These are phyloP conservation scores for Zygosaccharomyces sapae DNA, from an alignment of 1,139 yeast species.

Conservation along the genomic window DNA sequence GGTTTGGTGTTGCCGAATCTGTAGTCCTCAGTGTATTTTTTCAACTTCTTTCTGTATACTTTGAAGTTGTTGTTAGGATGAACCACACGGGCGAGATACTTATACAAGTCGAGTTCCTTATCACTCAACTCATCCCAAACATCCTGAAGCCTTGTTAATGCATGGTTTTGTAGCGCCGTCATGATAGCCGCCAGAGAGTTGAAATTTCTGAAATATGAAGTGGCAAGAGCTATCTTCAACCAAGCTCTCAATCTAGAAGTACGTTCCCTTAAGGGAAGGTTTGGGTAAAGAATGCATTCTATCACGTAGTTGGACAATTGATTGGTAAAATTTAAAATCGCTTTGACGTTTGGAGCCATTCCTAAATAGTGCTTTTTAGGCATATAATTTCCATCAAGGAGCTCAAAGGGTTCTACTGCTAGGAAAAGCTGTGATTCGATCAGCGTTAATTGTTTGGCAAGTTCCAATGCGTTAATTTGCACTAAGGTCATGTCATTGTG, in stretches of 20 bases:
- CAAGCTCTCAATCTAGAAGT: constrained; percentile 62
- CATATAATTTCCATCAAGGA: constrained; percentile 68
- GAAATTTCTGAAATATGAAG: constrained; percentile 73
- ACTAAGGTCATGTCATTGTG: constrained; percentile 45
- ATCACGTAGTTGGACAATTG: constrained; percentile 76
- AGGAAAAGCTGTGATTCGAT: constrained; percentile 73
- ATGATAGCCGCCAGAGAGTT: constrained; percentile 84
- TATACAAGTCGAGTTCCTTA: constrained; percentile 62
- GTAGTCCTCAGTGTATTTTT: constrained; percentile 45
- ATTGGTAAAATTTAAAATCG: constrained; percentile 70
- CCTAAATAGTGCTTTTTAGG: constrained; percentile 58
- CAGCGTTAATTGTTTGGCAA: constrained; percentile 80
- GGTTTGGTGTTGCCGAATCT: constrained; percentile 28
- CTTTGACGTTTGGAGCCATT: constrained; percentile 68
- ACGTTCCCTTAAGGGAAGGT: constrained; percentile 38
- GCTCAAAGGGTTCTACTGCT: constrained; percentile 63
- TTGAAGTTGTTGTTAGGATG: constrained; percentile 82
- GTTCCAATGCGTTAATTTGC: constrained; percentile 72
- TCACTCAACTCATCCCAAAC: constrained; percentile 65
- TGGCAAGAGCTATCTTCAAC: constrained; percentile 81
- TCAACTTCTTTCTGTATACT: constrained; percentile 66
- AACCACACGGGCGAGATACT: constrained; percentile 63
- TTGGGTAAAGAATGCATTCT: constrained; percentile 65
- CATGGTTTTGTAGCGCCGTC: constrained; percentile 78
- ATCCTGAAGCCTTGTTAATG: constrained; percentile 61